A percentile compares a stretch with the other conserved stretches of the same genome.
phyloP scores from a whole-genome alignment of 192 early-diverging fungal species.

The Diversispora eburnea region DNA sequence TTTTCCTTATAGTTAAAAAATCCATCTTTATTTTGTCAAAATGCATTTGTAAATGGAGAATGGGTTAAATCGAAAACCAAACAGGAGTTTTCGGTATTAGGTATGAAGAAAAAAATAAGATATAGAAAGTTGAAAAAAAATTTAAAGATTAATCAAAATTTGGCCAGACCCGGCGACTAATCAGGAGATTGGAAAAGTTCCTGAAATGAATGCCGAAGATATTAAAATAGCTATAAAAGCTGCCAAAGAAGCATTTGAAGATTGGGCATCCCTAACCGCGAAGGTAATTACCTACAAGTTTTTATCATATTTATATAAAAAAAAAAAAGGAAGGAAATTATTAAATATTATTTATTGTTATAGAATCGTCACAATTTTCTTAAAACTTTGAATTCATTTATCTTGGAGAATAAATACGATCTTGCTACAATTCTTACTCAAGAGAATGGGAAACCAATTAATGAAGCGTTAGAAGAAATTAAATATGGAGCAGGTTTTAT shows the following conservation, averaged over 20 bases:
- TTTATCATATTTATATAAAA: background rate
- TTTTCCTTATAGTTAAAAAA: slow-evolving; percentile 52
- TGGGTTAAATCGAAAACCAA: slow-evolving; percentile 47
- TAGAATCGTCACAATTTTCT: slow-evolving; percentile 55
- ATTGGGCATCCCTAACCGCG: slow-evolving; percentile 62
- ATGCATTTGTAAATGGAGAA: slow-evolving; percentile 58
- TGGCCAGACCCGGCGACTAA: slow-evolving; percentile 58
- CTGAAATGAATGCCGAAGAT: slow-evolving; percentile 64
- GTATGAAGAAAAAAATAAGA: slow-evolving; percentile 32
- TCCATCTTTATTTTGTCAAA: slow-evolving; percentile 48
- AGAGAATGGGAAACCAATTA: slow-evolving; percentile 75
- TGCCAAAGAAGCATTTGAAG: slow-evolving; percentile 53
- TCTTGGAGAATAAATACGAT: slow-evolving; percentile 67
- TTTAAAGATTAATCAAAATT: background rate
- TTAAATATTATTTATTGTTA: slow-evolving; percentile 9
- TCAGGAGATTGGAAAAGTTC: slow-evolving; percentile 56
- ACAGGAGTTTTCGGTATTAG: slow-evolving; percentile 51
- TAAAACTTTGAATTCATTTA: slow-evolving; percentile 61
- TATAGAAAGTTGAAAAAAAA: background rate
- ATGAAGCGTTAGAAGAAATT: slow-evolving; percentile 48
- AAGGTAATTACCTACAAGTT: slow-evolving; percentile 32
- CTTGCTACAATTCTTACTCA: slow-evolving; percentile 76
- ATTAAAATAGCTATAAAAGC: slow-evolving; percentile 53
- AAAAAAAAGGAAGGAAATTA: background rate
- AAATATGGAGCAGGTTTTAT: slow-evolving; percentile 58